Conservation (phyloP, 225 moss, liverwort and hornwort species). For the Polytrichum formosum region DNA sequence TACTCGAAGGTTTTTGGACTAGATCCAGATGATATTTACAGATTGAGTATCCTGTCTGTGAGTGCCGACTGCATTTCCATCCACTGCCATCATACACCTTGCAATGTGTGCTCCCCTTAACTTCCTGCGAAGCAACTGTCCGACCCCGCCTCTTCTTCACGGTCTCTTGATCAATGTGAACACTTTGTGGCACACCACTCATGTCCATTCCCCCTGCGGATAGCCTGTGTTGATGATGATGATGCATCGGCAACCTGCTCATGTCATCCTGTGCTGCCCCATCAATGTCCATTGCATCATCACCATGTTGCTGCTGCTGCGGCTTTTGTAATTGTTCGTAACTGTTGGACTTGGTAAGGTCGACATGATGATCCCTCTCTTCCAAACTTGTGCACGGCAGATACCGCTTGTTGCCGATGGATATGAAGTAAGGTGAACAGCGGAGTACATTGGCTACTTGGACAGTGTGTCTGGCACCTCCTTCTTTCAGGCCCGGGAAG, state of each 20-base stretch:
- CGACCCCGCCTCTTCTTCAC: slow-evolving; percentile 7
- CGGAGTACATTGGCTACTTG: slow-evolving; percentile 59
- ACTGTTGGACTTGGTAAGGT: not conserved
- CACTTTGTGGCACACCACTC: not conserved
- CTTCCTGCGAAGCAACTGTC: not conserved
- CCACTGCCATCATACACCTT: slow-evolving; percentile 58
- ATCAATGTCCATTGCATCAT: slow-evolving; percentile 19
- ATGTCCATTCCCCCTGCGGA: not conserved
- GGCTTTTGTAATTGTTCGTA: not conserved
- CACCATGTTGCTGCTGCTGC: slow-evolving; percentile 7
- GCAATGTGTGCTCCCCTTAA: slow-evolving; percentile 24
- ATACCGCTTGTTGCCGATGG: slow-evolving; percentile 51
- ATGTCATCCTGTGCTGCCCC: not conserved
- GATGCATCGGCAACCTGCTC: too few relatives aligned
- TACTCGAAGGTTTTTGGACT: slow-evolving; percentile 23
- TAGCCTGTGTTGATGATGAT: too few relatives aligned
- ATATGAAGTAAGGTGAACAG: slow-evolving; percentile 42
- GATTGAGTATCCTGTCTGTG: slow-evolving; percentile 28
- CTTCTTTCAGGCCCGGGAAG: slow-evolving; percentile 54
- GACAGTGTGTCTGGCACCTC: slow-evolving; percentile 57
- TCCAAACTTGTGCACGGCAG: slow-evolving; percentile 28
- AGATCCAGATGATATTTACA: slow-evolving; percentile 45
- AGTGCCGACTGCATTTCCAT: slow-evolving; percentile 42
- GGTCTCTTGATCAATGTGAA: not conserved
- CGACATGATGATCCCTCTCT: slow-evolving; percentile 2